Evolutionary conservation across 1,284 basidiomycete genomes (phyloP), one percentile per base, ranked within the genome.

Genomic region (Irpex rosettiformis): DNA sequence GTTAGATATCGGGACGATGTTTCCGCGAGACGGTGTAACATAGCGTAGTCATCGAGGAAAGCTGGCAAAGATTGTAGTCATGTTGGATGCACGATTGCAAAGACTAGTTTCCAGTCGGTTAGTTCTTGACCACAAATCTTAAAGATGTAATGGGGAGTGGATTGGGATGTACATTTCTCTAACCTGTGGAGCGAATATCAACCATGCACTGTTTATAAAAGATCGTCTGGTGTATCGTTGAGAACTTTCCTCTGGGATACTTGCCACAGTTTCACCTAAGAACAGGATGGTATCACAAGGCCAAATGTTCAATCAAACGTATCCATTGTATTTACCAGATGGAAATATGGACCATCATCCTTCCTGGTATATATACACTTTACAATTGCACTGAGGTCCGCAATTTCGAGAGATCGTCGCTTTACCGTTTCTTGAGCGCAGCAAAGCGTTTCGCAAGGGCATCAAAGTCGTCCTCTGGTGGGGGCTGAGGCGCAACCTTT

Each of bases 391-490:
- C 21, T 11, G 43, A 45, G 21, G 43, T n/a, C 43, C 8, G n/a
- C 43, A 22, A 18, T 18, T 45, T n/a, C 2, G 2, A 18, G 21
- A 7, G 8, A 45, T 45, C 21, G 43, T 51, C 48, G 16, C 11
- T 28, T 24, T 51, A 92, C 51, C 82, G 82, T 73, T 89, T 91
- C 77, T 93, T 94, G 66, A 94, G 72, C 27, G 84, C 88, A 59
- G 88, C 89, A 66, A 94, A 93, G 58, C 91, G 83, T 70, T 82
- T 84, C 52, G 84, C 74, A 55, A 94, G 74, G 10, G 81, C 76
- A 45, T 86, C 84, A 66, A 93, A 91, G 61, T 90, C 89, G 64
- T 93, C 87, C 67, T 84, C 79, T 55, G 74, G 72, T 51, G 70
- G 70, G 29, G 63, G 56, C 56, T 67, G 69, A 10, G 67, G 59